phyloP scores from a whole-genome alignment of 1,284 basidiomycete species.

The Ganoderma multipileum region DNA sequence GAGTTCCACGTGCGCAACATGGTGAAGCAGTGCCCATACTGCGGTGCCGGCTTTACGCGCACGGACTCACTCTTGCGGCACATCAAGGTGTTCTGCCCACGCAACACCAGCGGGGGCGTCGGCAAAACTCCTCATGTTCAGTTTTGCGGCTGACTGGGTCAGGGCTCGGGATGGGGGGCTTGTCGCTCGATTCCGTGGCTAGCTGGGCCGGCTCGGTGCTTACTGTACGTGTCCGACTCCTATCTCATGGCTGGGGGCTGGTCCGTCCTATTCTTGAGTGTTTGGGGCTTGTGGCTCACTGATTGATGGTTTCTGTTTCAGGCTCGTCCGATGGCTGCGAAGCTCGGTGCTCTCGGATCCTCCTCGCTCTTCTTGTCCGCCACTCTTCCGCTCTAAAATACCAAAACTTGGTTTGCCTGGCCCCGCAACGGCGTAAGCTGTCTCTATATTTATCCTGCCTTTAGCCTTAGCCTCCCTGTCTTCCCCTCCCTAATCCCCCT shows the following conservation, averaged over 20 bases:
- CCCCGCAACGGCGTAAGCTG: background rate
- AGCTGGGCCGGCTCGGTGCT: constrained; percentile 12
- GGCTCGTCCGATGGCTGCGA: constrained; percentile 5
- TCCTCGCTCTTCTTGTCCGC: constrained; percentile 5
- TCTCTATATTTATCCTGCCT: constrained; percentile 5
- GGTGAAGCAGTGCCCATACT: constrained; percentile 31
- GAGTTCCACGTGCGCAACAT: constrained; percentile 35
- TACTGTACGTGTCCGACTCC: constrained; percentile 10
- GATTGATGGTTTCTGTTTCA: constrained; percentile 9
- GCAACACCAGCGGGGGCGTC: constrained; percentile 6
- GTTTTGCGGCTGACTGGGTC: constrained; percentile 8
- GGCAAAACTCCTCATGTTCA: background rate
- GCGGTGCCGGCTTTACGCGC: constrained; percentile 30
- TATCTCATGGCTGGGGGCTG: constrained; percentile 2
- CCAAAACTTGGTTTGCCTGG: background rate
- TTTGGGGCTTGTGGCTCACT: constrained; percentile 7
- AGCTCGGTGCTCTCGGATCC: constrained; percentile 8
- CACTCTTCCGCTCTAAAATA: constrained; percentile 7
- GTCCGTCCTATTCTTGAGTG: background rate
- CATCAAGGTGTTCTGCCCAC: constrained; percentile 32
- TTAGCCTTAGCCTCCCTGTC: background rate
- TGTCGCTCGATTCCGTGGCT: background rate
- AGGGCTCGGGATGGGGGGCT: too few relatives aligned
- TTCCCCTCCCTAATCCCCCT: background rate
- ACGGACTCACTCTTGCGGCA: constrained; percentile 34